Percentiles rank a stretch among this genome's conserved stretches.
phyloP scores from a whole-genome alignment of 106 monocot genomes.

The Dioscorea zingiberensis region DNA sequence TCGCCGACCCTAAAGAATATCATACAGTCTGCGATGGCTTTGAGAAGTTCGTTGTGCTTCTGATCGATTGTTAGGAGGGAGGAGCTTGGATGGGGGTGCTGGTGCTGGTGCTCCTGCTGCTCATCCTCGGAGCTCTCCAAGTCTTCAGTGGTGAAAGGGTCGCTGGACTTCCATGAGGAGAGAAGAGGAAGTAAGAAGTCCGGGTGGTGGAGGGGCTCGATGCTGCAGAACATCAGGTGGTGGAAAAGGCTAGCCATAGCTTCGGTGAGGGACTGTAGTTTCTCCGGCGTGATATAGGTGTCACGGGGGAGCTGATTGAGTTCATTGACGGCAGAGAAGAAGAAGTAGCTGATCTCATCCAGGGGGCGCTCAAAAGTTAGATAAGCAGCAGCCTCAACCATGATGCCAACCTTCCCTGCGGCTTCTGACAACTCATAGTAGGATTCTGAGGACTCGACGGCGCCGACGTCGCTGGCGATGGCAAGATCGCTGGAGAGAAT shows the following conservation, averaged over 20 bases:
- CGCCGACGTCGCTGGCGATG: constrained; percentile 3
- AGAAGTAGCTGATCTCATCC: constrained; percentile 39
- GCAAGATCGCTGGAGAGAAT: too few species aligned
- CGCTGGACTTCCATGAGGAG: constrained; percentile 13
- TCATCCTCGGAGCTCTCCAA: constrained; percentile 18
- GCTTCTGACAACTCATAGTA: neutral
- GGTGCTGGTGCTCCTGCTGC: neutral
- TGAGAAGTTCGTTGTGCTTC: constrained; percentile 17
- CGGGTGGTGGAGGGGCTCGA: constrained; percentile 34
- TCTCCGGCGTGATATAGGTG: neutral
- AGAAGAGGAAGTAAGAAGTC: constrained; percentile 33
- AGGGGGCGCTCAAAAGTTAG: constrained; percentile 24
- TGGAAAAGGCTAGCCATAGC: constrained; percentile 52
- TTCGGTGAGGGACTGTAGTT: constrained; percentile 35
- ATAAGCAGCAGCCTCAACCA: too few species aligned
- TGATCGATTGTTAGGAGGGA: constrained; percentile 25
- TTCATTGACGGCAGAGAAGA: constrained; percentile 58
- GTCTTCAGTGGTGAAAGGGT: constrained; percentile 19
- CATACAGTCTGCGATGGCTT: constrained; percentile 44
- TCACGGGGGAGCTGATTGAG: constrained; percentile 28
- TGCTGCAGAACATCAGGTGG: constrained; percentile 39
- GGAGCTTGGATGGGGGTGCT: neutral
- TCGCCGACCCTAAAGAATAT: constrained; percentile 27
- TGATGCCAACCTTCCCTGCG: too few species aligned
- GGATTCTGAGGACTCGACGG: neutral